These are phyloP conservation scores for Fusarium veterinarium DNA, from an alignment of 2,329 filamentous ascomycete species.

Conservation along the genomic window DNA sequence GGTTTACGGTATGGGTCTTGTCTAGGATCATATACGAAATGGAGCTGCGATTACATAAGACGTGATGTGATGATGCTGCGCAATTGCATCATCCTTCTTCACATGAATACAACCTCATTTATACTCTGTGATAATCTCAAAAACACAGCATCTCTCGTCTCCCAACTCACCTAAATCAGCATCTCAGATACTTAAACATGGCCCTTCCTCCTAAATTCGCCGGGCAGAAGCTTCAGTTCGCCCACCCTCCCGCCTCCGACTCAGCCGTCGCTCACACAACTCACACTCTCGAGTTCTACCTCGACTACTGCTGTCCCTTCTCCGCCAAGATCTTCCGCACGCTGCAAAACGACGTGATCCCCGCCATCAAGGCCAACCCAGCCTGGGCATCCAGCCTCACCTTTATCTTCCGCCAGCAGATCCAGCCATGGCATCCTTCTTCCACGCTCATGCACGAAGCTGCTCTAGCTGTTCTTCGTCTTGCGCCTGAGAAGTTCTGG, in stretches of 20 bases:
- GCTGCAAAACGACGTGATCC: constrained; percentile 73
- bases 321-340: constrained; percentile 80
- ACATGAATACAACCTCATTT: constrained; percentile 8
- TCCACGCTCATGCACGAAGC: constrained; percentile 86
- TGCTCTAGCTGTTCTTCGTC: constrained; percentile 79
- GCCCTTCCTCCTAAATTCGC: constrained; percentile 82
- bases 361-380: constrained; percentile 72
- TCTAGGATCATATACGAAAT: background rate
- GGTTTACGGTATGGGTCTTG: background rate
- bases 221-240: constrained; percentile 72
- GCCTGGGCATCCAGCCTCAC: constrained; percentile 67
- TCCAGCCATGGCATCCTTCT: constrained; percentile 95
- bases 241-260: constrained; percentile 48
- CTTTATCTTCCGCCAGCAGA: constrained; percentile 88
- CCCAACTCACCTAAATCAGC: background rate
- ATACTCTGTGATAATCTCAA: background rate
- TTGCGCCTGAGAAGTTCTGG: constrained; percentile 81
- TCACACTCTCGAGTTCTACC: constrained; percentile 74
- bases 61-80: constrained; percentile 10
- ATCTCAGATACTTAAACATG: constrained; percentile 59
- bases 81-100: constrained; percentile 28
- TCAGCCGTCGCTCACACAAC: constrained; percentile 57
- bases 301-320: constrained; percentile 91
- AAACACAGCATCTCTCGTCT: background rate
- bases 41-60: constrained; percentile 31